Evolutionary conservation across 1,284 basidiomycete genomes (phyloP).

Genomic region (Moniliophthora roreri): DNA sequence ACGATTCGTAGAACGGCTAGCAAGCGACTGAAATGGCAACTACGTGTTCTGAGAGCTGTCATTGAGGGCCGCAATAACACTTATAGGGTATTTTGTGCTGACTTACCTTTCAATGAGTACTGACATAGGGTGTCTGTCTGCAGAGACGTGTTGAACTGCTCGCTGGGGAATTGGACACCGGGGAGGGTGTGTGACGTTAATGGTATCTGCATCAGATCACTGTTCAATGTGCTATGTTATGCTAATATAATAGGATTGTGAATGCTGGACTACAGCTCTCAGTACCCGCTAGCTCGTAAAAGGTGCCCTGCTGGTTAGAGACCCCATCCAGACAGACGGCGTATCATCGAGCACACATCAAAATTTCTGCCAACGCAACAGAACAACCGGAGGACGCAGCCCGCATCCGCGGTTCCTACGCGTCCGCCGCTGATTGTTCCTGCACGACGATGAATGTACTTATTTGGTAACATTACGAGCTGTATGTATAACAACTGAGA

Average conservation of each 20-base stretch:
- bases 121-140: not conserved
- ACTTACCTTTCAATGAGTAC: slow-evolving; percentile 2
- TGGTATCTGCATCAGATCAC: slow-evolving; percentile 4
- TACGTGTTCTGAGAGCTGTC: slow-evolving; percentile 57
- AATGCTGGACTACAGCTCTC: slow-evolving; percentile 3
- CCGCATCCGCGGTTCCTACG: too few species aligned
- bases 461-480: too few species aligned
- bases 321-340: slow-evolving; percentile 59
- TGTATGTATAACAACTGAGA: too few species aligned
- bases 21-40: slow-evolving; percentile 69
- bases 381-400: too few species aligned
- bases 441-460: too few species aligned
- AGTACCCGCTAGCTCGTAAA: slow-evolving; percentile 58
- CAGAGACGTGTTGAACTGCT: slow-evolving; percentile 47
- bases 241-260: slow-evolving; percentile 7
- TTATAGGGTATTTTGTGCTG: slow-evolving; percentile 47
- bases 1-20: slow-evolving; percentile 48
- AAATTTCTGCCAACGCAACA: slow-evolving; percentile 7
- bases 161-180: slow-evolving; percentile 59
- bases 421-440: too few species aligned
- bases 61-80: slow-evolving; percentile 65
- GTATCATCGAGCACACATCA: slow-evolving; percentile 79
- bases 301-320: slow-evolving; percentile 77
- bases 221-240: slow-evolving; percentile 1
- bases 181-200: slow-evolving; percentile 44